These are phyloP conservation scores for Pholiota microspora DNA, from an alignment of 768 basidiomycete species.

Conservation along the genomic window DNA sequence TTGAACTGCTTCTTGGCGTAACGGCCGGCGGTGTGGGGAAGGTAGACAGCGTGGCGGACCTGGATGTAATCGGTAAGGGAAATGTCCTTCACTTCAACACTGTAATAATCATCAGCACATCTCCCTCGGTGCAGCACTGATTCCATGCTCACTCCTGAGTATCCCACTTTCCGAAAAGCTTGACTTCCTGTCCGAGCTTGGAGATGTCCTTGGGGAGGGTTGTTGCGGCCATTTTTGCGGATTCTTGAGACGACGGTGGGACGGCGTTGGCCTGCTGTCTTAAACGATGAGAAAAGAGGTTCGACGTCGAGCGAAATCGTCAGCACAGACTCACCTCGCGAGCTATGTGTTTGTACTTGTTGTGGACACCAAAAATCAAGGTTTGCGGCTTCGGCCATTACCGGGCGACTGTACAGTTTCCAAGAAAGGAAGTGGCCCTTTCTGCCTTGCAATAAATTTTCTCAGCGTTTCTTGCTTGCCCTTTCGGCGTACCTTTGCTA, in stretches of 20 bases:
- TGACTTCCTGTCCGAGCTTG: constrained; percentile 81
- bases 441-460: not conserved
- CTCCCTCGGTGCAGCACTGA: constrained; percentile 16
- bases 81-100: constrained; percentile 99
- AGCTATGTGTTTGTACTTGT: constrained; percentile 47
- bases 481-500: too few species aligned
- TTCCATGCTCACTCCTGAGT: constrained; percentile 79
- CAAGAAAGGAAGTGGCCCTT: constrained; percentile 12
- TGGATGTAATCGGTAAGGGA: constrained; percentile 99
- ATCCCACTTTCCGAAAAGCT: constrained; percentile 99
- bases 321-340: constrained; percentile 29
- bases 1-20: constrained; percentile 99
- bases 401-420: constrained; percentile 46
- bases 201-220: constrained; percentile 84
- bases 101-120: constrained; percentile 28
- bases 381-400: constrained; percentile 39
- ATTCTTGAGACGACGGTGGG: constrained; percentile 35
- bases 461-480: too few species aligned
- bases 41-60: constrained; percentile 95
- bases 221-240: constrained; percentile 60
- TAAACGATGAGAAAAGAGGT: constrained; percentile 21
- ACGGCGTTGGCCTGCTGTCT: constrained; percentile 24
- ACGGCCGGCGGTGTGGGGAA: constrained; percentile 98
- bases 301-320: constrained; percentile 30
- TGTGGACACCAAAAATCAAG: constrained; percentile 38